These are phyloP conservation scores for Teratosphaeria pseudoeucalypti DNA, from an alignment of 2,329 filamentous ascomycete species.

Conservation along the genomic window DNA sequence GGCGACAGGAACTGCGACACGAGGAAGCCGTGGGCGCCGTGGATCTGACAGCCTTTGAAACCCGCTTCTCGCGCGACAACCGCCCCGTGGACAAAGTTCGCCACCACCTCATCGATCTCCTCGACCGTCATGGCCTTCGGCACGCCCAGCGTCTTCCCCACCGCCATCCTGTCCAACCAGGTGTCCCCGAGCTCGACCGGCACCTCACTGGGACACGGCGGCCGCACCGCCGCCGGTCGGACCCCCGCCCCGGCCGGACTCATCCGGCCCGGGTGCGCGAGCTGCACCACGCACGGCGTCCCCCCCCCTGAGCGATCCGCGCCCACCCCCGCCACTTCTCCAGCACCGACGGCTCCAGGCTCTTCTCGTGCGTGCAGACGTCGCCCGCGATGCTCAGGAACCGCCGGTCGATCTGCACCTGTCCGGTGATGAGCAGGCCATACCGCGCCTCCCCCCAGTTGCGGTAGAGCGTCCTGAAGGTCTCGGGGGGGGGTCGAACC, in stretches of 20 bases:
- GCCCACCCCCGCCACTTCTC: conserved; percentile 26
- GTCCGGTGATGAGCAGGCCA: conserved; percentile 35
- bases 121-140: conserved; percentile 46
- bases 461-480: conserved; percentile 38
- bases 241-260: conserved; percentile 31
- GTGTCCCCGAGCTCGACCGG: conserved; percentile 31
- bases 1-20: conserved; percentile 33
- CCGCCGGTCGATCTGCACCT: conserved; percentile 36
- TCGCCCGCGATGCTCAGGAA: conserved; percentile 28
- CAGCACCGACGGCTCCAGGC: conserved; percentile 14
- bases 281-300: conserved; percentile 34
- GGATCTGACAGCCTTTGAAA: conserved; percentile 45
- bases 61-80: conserved; percentile 39
- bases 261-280: conserved; percentile 37
- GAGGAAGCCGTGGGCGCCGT: conserved; percentile 41
- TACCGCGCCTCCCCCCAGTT: conserved; percentile 40
- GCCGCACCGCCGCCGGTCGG: conserved; percentile 24
- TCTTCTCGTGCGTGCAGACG: conserved; percentile 18
- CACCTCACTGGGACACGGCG: conserved; percentile 31
- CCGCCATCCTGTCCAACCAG: conserved; percentile 24
- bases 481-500: conserved; percentile 33
- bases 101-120: conserved; percentile 46
- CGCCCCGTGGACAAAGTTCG: conserved; percentile 45
- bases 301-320: conserved; percentile 28
- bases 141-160: conserved; percentile 28